phyloP scores from a whole-genome alignment of 2,329 filamentous ascomycete genomes.

The Aspergillus ochraceoroseus region DNA sequence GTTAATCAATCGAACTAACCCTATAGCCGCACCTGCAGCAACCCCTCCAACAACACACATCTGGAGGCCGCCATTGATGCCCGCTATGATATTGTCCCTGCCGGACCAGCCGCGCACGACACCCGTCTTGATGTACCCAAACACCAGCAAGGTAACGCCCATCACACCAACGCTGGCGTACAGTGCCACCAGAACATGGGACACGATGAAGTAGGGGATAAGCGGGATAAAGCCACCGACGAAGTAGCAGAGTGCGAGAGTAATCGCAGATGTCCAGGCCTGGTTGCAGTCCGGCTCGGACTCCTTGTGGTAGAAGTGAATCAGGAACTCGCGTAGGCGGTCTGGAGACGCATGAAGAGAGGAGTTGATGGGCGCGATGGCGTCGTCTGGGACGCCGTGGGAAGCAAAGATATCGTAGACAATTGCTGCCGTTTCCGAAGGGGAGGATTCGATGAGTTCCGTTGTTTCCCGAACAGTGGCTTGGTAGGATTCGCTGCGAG shows the following conservation, averaged over 20 bases:
- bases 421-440: constrained; percentile 36
- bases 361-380: constrained; percentile 35
- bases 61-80: constrained; percentile 57
- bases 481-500: constrained; percentile 42
- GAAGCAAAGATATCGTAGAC: constrained; percentile 41
- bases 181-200: constrained; percentile 48
- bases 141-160: constrained; percentile 39
- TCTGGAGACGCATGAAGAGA: constrained; percentile 38
- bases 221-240: constrained; percentile 67
- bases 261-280: constrained; percentile 54
- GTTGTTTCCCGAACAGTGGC: constrained; percentile 45
- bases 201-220: constrained; percentile 61
- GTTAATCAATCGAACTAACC: constrained; percentile 55
- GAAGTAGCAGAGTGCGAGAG: constrained; percentile 65
- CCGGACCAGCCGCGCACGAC: constrained; percentile 45
- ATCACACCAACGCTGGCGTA: constrained; percentile 45
- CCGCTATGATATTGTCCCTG: constrained; percentile 48
- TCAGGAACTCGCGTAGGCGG: constrained; percentile 45
- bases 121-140: constrained; percentile 45
- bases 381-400: constrained; percentile 39
- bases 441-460: constrained; percentile 38
- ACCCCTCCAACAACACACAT: constrained; percentile 61
- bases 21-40: constrained; percentile 63
- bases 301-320: constrained; percentile 48
- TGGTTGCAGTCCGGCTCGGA: constrained; percentile 43